phyloP scores from a whole-genome alignment of 2,329 filamentous ascomycete genomes.

The Penicillium sp. region DNA sequence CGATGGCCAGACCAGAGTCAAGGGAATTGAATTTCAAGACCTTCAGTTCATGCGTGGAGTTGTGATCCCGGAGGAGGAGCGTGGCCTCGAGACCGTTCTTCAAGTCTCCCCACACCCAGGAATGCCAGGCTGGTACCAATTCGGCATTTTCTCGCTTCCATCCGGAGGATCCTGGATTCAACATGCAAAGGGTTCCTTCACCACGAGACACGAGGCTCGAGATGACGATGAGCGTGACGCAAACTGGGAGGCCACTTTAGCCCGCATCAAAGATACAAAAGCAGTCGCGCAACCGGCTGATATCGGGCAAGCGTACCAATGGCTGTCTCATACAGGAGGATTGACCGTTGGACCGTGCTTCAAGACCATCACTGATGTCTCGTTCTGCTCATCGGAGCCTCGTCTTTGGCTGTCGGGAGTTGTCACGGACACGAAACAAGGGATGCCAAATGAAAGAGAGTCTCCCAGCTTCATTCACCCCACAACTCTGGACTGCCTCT shows the following conservation, averaged over 20 bases:
- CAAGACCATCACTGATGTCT: constrained; percentile 11
- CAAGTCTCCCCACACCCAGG: constrained; percentile 16
- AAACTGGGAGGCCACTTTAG: constrained; percentile 13
- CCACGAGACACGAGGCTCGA: constrained; percentile 5
- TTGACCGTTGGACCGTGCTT: constrained; percentile 18
- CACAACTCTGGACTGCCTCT: constrained; percentile 22
- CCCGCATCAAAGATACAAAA: constrained; percentile 18
- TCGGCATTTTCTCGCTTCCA: constrained; percentile 19
- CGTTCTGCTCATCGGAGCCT: constrained; percentile 12
- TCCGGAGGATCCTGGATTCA: constrained; percentile 19
- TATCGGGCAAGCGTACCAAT: constrained; percentile 17
- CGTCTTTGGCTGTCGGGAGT: constrained; percentile 14
- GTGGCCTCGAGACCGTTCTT: constrained; percentile 18
- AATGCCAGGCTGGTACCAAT: constrained; percentile 21
- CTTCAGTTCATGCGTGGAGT: constrained; percentile 17
- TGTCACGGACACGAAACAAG: constrained; percentile 15
- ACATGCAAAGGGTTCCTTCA: constrained; percentile 19
- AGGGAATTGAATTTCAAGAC: constrained; percentile 19
- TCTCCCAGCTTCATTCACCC: constrained; percentile 19
- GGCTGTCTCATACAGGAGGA: constrained; percentile 22
- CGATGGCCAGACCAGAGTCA: constrained; percentile 6
- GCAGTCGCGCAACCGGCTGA: constrained; percentile 10
- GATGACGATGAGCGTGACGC: constrained; percentile 9
- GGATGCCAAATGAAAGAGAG: constrained; percentile 20
- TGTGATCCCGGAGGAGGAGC: constrained; percentile 19